Evolutionary conservation across 805 yeast species (phyloP).

Genomic region (Metschnikowia koreensis): DNA sequence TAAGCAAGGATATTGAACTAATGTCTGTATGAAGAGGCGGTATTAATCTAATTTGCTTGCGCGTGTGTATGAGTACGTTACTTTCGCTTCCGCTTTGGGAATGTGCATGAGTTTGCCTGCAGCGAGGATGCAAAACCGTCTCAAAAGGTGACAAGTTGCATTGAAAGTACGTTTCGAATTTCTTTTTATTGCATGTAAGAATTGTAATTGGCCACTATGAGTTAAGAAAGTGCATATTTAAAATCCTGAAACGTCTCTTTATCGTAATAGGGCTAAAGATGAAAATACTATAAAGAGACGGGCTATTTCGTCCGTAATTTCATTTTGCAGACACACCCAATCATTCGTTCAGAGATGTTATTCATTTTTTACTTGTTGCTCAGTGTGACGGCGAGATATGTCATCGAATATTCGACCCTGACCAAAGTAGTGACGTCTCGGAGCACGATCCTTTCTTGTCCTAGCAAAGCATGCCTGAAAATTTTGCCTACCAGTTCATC

Average conservation of each 20-base stretch:
- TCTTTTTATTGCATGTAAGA: background rate
- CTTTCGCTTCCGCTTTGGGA: conserved; percentile 5
- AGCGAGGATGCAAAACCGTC: conserved; percentile 1
- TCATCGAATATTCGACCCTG: background rate
- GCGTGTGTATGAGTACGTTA: background rate
- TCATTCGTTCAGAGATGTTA: conserved; percentile 10
- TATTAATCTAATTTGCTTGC: background rate
- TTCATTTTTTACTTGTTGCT: conserved; percentile 7
- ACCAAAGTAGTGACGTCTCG: background rate
- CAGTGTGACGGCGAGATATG: conserved; percentile 6
- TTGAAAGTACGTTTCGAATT: conserved; percentile 1
- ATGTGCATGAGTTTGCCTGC: conserved; percentile 1
- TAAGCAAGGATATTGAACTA: no score
- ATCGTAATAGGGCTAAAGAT: background rate
- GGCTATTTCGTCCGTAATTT: background rate
- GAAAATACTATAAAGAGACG: conserved; percentile 5
- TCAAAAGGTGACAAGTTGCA: conserved; percentile 3
- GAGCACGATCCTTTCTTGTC: conserved; percentile 2
- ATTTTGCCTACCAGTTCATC: no score
- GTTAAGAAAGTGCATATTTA: background rate
- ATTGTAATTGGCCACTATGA: background rate
- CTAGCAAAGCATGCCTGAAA: conserved; percentile 1
- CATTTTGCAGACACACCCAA: conserved; percentile 2
- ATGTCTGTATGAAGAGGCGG: background rate
- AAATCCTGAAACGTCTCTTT: conserved; percentile 4